phyloP scores from a whole-genome alignment of 495 filamentous ascomycete genomes.

The Entonaema liquescens region DNA sequence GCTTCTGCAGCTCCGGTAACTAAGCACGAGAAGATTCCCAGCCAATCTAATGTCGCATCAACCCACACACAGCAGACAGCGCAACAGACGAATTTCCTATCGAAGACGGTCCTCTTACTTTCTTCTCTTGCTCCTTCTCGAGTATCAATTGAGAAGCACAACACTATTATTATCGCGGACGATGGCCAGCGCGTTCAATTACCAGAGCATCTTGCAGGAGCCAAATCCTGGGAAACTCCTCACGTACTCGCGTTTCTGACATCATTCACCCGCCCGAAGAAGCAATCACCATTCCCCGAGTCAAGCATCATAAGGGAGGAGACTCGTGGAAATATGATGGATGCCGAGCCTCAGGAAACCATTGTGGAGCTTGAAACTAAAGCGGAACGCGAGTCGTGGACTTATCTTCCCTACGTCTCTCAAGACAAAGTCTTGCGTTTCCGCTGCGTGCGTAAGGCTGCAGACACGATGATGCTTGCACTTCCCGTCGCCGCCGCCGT shows the following conservation, averaged over 20 bases:
- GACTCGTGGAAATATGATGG: conserved; percentile 35
- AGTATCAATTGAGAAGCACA: conserved; percentile 26
- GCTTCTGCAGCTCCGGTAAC: conserved; percentile 34
- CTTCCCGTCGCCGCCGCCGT: conserved; percentile 45
- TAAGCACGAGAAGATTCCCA: conserved; percentile 20
- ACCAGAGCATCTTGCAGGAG: conserved; percentile 34
- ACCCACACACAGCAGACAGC: conserved; percentile 16
- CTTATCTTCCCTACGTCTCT: conserved; percentile 37
- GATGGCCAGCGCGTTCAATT: conserved; percentile 34
- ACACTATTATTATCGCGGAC: conserved; percentile 22
- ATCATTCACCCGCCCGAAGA: conserved; percentile 33
- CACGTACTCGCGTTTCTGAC: conserved; percentile 36
- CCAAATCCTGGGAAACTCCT: conserved; percentile 36
- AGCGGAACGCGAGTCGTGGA: conserved; percentile 36
- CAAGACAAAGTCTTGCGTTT: conserved; percentile 38
- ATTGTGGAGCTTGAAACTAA: conserved; percentile 45
- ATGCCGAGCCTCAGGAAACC: conserved; percentile 38
- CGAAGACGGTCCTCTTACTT: background rate
- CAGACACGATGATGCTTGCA: conserved; percentile 52
- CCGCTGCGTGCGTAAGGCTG: conserved; percentile 42
- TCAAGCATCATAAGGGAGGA: conserved; percentile 45
- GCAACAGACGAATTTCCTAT: conserved; percentile 1
- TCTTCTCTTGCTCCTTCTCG: conserved; percentile 15
- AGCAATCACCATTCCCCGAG: conserved; percentile 40
- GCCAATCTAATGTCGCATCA: conserved; percentile 20